phyloP scores from a whole-genome alignment of 192 early-diverging fungal species.

The Entomortierella chlamydospora region DNA sequence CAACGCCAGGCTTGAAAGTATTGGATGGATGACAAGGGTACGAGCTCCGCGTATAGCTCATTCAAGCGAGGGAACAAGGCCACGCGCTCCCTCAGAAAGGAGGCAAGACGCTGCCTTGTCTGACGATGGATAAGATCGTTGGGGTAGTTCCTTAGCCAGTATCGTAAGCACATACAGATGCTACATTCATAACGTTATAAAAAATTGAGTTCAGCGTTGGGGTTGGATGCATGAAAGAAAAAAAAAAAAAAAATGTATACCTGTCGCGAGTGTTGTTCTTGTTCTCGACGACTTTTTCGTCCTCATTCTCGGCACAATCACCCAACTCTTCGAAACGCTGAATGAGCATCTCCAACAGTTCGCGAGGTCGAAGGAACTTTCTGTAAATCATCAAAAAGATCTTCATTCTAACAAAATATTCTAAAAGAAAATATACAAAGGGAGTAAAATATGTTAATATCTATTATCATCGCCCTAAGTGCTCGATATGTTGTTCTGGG shows the following conservation, averaged over 20 bases:
- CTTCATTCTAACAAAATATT: conserved; percentile 41
- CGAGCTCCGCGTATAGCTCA: conserved; percentile 38
- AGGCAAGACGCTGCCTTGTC: conserved; percentile 36
- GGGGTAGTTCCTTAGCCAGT: conserved; percentile 53
- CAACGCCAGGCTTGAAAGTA: conserved; percentile 36
- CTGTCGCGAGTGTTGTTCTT: conserved; percentile 31
- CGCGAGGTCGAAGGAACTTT: conserved; percentile 49
- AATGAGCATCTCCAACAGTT: conserved; percentile 50
- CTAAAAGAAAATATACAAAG: conserved; percentile 22
- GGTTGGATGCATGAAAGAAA: too few relatives aligned
- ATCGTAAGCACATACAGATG: conserved; percentile 35
- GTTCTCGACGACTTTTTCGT: conserved; percentile 11
- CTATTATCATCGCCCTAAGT: too few relatives aligned
- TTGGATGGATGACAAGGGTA: conserved; percentile 35
- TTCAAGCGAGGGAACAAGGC: conserved; percentile 34
- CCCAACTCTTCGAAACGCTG: conserved; percentile 43
- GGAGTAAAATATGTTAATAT: background rate
- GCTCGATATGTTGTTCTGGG: too few relatives aligned
- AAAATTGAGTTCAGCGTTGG: background rate
- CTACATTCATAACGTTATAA: conserved; percentile 2
- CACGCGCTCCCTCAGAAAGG: conserved; percentile 31
- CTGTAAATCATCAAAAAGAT: conserved; percentile 48
- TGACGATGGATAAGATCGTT: conserved; percentile 56
- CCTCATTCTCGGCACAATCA: conserved; percentile 34
- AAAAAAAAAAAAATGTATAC: conserved; percentile 8